Base-by-base conservation (phyloP, 2,329 filamentous ascomycete species). In the Beauveria bassiana region DNA sequence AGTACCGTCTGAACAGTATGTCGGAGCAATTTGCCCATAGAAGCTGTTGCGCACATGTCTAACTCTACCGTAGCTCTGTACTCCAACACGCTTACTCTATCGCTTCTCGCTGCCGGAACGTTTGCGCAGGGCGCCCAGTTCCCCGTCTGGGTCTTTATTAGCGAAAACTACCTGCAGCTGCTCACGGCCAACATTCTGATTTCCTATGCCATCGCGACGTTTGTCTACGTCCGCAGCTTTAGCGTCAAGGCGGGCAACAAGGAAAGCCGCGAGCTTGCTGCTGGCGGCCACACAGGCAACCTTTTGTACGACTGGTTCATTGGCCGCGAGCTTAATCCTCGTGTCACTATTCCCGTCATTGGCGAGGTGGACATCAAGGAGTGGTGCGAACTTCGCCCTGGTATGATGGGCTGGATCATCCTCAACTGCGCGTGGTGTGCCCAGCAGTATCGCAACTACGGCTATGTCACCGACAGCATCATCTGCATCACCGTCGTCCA, bases 281-380 rank as follows among this genome's bases (percentile, higher is more conserved):
- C 85, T 1, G 92, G 93, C 49, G 93, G 92, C 18, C 84, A 89
- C 70, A 86, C 86, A 1, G 93, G 92, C 62, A 97, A 96, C 74
- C 77, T 91, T 65, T 75, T 97, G 43, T 97, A 98, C 73, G 93
- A 98, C 75, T 98, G 91, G 86, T 98, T 92, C 77, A 97, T 98
- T 66, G 93, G 93, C 22, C 90, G 93, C 31, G 93, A 98, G 74
- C 86, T 98, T 64, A 98, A 98, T 76, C 93, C 93, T 3, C 90
- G 93, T 54, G 75, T 96, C 63, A 85, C 81, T 0, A 77, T 96
- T 26, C 92, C 92, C 2, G 73, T 96, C 54, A 81, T 96, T 65
- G 91, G 91, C 62, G 89, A 91, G 68, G 81, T 97, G 55, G 93
- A 98, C 70, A 88, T 98, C 75, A 97, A 97, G 76, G 81, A 87